phyloP scores from a whole-genome alignment of 495 filamentous ascomycete genomes.

The Aspergillus ellipticus region DNA sequence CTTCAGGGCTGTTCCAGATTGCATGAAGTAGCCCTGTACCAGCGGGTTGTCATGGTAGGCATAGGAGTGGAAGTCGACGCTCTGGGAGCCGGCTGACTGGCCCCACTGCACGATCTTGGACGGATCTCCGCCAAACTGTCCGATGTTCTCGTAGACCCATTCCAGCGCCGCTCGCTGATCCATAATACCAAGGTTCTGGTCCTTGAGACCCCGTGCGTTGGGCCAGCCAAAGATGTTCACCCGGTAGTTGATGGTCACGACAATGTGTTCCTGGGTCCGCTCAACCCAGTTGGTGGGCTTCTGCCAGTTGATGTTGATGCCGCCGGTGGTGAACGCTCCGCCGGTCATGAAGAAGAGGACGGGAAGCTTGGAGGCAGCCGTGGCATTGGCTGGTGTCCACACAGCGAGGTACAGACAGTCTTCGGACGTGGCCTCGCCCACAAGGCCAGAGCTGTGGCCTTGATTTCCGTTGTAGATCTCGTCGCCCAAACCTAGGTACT shows the following conservation, averaged over 20 bases:
- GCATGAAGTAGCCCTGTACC: neutral
- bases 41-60: neutral
- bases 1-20: neutral
- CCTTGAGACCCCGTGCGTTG: neutral
- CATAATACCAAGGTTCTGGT: neutral
- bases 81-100: neutral
- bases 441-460: neutral
- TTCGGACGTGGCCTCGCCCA: neutral
- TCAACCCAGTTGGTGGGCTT: neutral
- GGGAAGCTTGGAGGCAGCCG: neutral
- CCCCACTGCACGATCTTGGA: neutral
- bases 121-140: neutral
- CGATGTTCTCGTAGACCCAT: neutral
- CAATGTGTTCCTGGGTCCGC: neutral
- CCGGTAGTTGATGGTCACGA: neutral
- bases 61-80: neutral
- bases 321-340: neutral
- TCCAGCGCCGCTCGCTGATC: neutral
- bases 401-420: neutral
- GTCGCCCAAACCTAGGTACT: neutral
- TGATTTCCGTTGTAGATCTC: neutral
- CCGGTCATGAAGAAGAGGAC: neutral
- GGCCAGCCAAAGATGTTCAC: conserved; percentile 1
- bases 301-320: neutral
- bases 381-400: neutral